Evolutionary conservation across 2,329 filamentous ascomycete species (phyloP), one percentile per base, ranked within the genome.

Genomic region (Diaporthe eres): DNA sequence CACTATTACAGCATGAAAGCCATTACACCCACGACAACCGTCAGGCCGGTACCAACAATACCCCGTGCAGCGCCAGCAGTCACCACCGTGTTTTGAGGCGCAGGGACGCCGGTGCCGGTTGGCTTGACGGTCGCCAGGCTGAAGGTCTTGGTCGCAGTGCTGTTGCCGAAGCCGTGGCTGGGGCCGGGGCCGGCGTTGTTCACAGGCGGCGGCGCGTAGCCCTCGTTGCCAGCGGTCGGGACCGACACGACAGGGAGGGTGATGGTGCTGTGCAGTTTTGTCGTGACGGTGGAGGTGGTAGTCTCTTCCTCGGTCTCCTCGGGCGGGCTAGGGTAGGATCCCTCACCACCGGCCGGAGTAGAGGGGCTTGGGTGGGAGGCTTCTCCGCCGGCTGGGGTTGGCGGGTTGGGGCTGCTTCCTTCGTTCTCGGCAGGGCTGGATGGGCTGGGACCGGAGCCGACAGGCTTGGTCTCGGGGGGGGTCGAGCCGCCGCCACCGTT

Each of bases 1-100:
- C 61, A 72, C 49, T n/a, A 67, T 72, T 63, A 77, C 39, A 74
- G 65, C 53, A 75, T 25, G 53, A 77, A 75, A 47, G 63, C 75
- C 61, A 75, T 49, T n/a, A 70, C 55, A 47, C 68, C 75, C 13
- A 53, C 39, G 22, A 71, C 25, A 6, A 70, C 55, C 31, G 55
- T 65, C 70, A 75, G 28, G 8, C 75, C 75, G 15, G 55, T 55
- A 12, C 70, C 55, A 34, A 42, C 60, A 19, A 37, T 22, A 42
- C 25, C 61, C 61, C 44, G 34, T 28, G 44, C 61, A 28, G 74
- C 75, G 10, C 70, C 75, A 31, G 73, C 75, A 39, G 75, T 77
- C 60, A 75, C 75, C 17, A 75, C 53, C 44, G 73, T 61, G 8
- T 28, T 72, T 37, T 63, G 53, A 15, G 74, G 49, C 22, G 37